phyloP scores from a whole-genome alignment of 768 basidiomycete genomes.

The Mycena kentingensis region DNA sequence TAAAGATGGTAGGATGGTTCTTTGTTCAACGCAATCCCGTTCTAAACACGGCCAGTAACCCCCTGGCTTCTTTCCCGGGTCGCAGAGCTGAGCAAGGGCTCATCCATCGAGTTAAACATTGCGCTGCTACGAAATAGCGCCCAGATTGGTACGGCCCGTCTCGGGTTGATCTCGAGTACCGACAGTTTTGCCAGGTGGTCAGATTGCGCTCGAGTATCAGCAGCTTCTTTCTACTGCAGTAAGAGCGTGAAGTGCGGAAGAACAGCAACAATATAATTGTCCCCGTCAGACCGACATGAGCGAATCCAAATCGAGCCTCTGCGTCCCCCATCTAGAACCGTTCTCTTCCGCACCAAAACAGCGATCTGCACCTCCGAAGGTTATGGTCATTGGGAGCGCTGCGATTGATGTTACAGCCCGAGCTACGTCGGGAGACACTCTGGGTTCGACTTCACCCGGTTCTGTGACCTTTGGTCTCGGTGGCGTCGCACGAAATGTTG shows the following conservation, averaged over 20 bases:
- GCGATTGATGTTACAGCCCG: slow-evolving; percentile 87
- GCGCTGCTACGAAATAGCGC: slow-evolving; percentile 91
- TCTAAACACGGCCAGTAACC: slow-evolving; percentile 49
- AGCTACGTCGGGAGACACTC: slow-evolving; percentile 56
- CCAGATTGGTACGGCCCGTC: slow-evolving; percentile 60
- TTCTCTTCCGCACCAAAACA: no score
- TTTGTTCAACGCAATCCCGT: neutral
- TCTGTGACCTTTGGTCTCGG: slow-evolving; percentile 71
- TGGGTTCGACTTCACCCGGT: slow-evolving; percentile 61
- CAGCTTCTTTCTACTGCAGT: slow-evolving; percentile 44
- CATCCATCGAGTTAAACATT: slow-evolving; percentile 75
- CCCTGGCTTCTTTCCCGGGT: slow-evolving; percentile 92
- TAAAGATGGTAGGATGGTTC: slow-evolving; percentile 55
- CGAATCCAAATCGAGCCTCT: slow-evolving; percentile 7
- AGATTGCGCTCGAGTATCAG: slow-evolving; percentile 78
- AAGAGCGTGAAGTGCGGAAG: slow-evolving; percentile 26
- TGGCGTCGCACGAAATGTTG: slow-evolving; percentile 94
- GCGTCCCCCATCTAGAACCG: neutral
- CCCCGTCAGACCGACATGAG: slow-evolving; percentile 6
- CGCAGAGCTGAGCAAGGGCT: slow-evolving; percentile 74
- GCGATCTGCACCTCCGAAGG: slow-evolving; percentile 43
- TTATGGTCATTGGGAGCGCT: slow-evolving; percentile 82
- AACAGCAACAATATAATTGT: slow-evolving; percentile 6
- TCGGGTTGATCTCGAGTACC: slow-evolving; percentile 2
- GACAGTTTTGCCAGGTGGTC: slow-evolving; percentile 53